Base-by-base conservation (phyloP, 148 eudicot genomes). In the Polygonum maritimum region DNA sequence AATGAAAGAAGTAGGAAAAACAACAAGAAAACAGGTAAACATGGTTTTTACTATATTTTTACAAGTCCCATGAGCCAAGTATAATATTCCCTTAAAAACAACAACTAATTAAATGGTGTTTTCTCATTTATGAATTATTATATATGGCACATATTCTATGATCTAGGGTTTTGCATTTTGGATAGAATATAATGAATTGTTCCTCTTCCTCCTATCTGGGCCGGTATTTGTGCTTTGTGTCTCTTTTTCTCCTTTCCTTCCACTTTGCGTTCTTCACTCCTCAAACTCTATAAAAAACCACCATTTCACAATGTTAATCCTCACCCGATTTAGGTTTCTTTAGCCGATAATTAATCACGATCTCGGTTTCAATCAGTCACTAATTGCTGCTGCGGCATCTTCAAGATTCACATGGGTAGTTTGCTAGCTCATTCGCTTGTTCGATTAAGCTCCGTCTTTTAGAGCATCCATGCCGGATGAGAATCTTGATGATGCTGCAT, bases 401-500 rank as follows among this genome's bases (percentile, higher is more conserved):
- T 71, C 74, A 71, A 71, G 74, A 71, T 71, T 71, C 74, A 71
- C 74, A 71, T 44, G 51, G 73, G 41, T 19, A 3, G 10, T 6
- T 44, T 6, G 47, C 47, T 44, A 44, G 47, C 47, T 44, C 47
- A 1, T 44, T 44, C 47, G 47, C 9, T 44, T 10, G 47, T 44
- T 31, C 13, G 4, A 13, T 41, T 40, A 12, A 0, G 18, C 11
- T 39, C 1, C 49, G 18, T n/a, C 4, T 35, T 40, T 9, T 16
- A 1, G 18, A 69, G 15, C 44, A 33, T 40, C 40, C 22, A 39
- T 26, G 31, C 31, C 31, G 31, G 21, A 7, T 71, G 74, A 71
- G 74, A 71, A 71, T 71, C 74, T 71, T 71, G 74, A 71, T 71
- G 74, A 71, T 71, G 74, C 74, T 71, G 74, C 74, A 71, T 71